Conservation (phyloP, 305 asterid species). For the Fraxinus paxiana region DNA sequence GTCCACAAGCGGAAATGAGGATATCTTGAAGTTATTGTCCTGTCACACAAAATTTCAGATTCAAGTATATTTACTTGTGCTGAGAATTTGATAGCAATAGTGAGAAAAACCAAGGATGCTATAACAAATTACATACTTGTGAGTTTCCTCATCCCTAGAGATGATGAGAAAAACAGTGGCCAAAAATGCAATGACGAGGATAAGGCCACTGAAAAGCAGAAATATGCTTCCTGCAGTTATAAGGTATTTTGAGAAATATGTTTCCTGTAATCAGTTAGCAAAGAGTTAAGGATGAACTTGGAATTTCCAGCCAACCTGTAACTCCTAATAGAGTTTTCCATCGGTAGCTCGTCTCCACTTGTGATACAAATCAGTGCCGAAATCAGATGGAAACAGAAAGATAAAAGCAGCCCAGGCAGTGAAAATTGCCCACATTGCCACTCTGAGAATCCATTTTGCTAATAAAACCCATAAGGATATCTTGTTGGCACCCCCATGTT, state of each 20-base stretch:
- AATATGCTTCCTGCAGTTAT: slow-evolving; percentile 48
- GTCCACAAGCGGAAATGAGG: slow-evolving; percentile 71
- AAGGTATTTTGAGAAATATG: slow-evolving; percentile 5
- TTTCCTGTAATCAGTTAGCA: slow-evolving; percentile 23
- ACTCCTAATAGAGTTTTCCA: slow-evolving; percentile 37
- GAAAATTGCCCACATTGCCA: slow-evolving; percentile 54
- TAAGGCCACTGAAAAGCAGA: slow-evolving; percentile 56
- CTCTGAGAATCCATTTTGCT: slow-evolving; percentile 46
- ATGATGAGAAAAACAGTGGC: slow-evolving; percentile 46
- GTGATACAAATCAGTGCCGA: not conserved
- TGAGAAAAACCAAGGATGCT: not conserved
- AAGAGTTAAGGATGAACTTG: not conserved
- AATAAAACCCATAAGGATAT: slow-evolving; percentile 33
- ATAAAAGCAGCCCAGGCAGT: slow-evolving; percentile 54
- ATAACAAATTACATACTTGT: slow-evolving; percentile 26
- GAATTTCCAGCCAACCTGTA: slow-evolving; percentile 36
- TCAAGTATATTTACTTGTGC: not conserved
- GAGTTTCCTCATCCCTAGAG: slow-evolving; percentile 38
- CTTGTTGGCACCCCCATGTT: slow-evolving; percentile 29
- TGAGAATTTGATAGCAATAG: not conserved
- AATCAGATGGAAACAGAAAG: slow-evolving; percentile 42
- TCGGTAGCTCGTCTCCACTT: slow-evolving; percentile 23
- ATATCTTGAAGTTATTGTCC: slow-evolving; percentile 35
- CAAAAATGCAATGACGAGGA: slow-evolving; percentile 59
- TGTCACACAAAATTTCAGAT: slow-evolving; percentile 5